A percentile compares a stretch with the other conserved stretches of the same genome.
Evolutionary conservation across 2,329 filamentous ascomycete species (phyloP).

Genomic region (Aspergillus sp.): DNA sequence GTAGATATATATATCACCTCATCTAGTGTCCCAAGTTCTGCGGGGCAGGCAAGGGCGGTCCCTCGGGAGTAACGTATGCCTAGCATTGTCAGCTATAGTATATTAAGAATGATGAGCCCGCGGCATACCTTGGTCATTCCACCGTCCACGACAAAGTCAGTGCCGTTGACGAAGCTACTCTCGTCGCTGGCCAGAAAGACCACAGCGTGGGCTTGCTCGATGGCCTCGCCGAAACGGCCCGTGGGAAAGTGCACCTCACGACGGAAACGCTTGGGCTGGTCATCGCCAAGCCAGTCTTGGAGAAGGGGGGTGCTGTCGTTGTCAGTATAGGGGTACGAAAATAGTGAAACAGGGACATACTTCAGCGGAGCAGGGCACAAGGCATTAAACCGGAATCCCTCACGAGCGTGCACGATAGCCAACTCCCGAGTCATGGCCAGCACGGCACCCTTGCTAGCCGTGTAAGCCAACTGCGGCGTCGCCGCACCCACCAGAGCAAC

Average conservation of each 20-base stretch:
- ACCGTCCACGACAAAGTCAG: constrained; percentile 90
- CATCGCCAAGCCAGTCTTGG: constrained; percentile 89
- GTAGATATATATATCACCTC: background rate
- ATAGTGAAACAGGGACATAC: constrained; percentile 26
- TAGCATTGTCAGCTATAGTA: constrained; percentile 10
- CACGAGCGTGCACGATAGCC: constrained; percentile 83
- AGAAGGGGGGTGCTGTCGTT: constrained; percentile 65
- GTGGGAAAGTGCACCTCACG: constrained; percentile 85
- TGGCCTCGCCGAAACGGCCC: constrained; percentile 83
- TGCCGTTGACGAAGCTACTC: constrained; percentile 80
- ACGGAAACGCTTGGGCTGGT: constrained; percentile 68
- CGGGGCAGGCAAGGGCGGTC: constrained; percentile 47
- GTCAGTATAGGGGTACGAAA: background rate
- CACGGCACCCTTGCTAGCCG: constrained; percentile 86
- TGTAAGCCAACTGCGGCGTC: constrained; percentile 86
- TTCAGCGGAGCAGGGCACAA: constrained; percentile 87
- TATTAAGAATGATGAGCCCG: background rate
- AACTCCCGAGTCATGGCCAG: constrained; percentile 83
- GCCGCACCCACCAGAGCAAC: constrained; percentile 81
- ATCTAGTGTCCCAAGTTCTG: constrained; percentile 36
- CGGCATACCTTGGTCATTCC: constrained; percentile 62
- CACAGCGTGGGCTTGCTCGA: constrained; percentile 86
- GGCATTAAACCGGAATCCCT: constrained; percentile 83
- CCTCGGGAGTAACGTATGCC: constrained; percentile 65
- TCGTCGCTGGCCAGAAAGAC: constrained; percentile 82